Evolutionary conservation across 306 rosid species (phyloP).

Genomic region (Inga laurina): DNA sequence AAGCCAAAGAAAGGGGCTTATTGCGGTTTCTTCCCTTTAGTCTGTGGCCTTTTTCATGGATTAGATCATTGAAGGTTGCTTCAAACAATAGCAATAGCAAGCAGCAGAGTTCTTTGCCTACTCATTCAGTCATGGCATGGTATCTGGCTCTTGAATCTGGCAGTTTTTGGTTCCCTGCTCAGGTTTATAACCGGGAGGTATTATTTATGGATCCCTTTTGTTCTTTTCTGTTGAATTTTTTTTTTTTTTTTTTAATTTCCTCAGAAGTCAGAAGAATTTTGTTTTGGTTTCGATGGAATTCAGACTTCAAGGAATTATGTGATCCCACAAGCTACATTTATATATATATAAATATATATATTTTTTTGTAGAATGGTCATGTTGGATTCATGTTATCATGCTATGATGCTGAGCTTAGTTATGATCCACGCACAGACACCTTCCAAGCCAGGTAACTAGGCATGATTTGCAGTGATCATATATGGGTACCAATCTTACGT

Average conservation of each 20-base stretch:
- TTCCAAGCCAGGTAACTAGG: constrained; percentile 87
- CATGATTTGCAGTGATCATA: constrained; percentile 14
- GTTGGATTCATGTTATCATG: constrained; percentile 96
- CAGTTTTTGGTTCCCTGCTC: constrained; percentile 85
- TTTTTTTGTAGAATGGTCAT: constrained; percentile 78
- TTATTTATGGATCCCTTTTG: constrained; percentile 23
- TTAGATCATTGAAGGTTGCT: constrained; percentile 51
- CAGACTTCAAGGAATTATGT: background rate
- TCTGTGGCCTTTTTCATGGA: constrained; percentile 87
- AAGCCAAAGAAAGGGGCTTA: constrained; percentile 58
- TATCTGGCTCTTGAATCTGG: constrained; percentile 92
- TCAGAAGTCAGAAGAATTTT: background rate
- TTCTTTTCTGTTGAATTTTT: background rate
- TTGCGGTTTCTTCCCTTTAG: constrained; percentile 55
- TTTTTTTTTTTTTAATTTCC: background rate
- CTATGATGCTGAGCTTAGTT: constrained; percentile 92
- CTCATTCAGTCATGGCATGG: constrained; percentile 82
- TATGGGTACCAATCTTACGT: background rate
- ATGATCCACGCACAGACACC: constrained; percentile 72
- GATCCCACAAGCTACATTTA: constrained; percentile 23
- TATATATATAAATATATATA: background rate
- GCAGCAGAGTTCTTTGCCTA: constrained; percentile 49
- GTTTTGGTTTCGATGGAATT: constrained; percentile 8
- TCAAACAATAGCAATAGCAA: constrained; percentile 32
- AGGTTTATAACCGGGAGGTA: constrained; percentile 97